Percentiles rank a stretch among this genome's conserved stretches.
Evolutionary conservation across 371 early-diverging fungal species (phyloP).

Genomic region (Batrachochytrium dendrobatidis): DNA sequence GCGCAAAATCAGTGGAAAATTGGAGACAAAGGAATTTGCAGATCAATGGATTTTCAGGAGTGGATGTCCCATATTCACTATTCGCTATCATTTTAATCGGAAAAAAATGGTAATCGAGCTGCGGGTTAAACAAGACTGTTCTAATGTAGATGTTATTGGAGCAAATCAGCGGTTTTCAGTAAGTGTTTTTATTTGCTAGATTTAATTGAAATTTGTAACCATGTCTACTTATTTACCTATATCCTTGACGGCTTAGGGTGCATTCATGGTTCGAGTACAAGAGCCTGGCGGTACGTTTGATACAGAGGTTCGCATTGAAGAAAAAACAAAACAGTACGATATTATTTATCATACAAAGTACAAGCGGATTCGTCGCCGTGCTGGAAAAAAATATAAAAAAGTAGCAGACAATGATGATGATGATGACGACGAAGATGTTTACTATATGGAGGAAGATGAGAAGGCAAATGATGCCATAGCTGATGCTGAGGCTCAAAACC

Average conservation of each 20-base stretch:
- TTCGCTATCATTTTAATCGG: conserved; percentile 76
- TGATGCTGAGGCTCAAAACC: not conserved
- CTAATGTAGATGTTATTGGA: conserved; percentile 50
- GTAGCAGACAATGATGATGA: conserved; percentile 31
- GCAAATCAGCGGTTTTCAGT: conserved; percentile 49
- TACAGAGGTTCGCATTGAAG: conserved; percentile 81
- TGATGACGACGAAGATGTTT: conserved; percentile 50
- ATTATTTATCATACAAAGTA: conserved; percentile 94
- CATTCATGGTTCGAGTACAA: conserved; percentile 81
- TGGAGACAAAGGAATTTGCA: conserved; percentile 70
- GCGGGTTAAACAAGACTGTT: conserved; percentile 71
- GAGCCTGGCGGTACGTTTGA: conserved; percentile 94
- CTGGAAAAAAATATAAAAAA: conserved; percentile 14
- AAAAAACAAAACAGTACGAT: conserved; percentile 65
- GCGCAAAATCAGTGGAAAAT: conserved; percentile 66
- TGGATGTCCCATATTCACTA: conserved; percentile 77
- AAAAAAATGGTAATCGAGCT: conserved; percentile 93
- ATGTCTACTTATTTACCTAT: not conserved
- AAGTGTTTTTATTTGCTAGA: conserved; percentile 4
- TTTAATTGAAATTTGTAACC: not conserved
- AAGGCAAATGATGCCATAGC: conserved; percentile 57
- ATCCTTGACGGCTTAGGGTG: conserved; percentile 72
- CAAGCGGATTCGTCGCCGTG: conserved; percentile 77
- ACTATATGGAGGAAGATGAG: conserved; percentile 42
- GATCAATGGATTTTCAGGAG: conserved; percentile 87